phyloP scores from a whole-genome alignment of 192 early-diverging fungal species.

The Geranomyces michiganensis region DNA sequence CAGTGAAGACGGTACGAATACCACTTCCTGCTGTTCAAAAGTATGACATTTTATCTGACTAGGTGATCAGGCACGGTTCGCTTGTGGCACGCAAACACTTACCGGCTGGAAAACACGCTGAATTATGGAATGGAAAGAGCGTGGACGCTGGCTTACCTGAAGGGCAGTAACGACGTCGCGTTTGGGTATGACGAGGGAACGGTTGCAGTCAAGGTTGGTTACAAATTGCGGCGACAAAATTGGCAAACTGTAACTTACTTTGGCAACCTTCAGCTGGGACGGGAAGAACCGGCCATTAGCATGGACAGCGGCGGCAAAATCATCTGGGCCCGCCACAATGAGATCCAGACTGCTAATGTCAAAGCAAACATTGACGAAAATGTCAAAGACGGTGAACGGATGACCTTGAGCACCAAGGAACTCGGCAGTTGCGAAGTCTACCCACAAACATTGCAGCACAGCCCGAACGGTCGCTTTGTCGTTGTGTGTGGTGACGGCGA shows the following conservation, averaged over 20 bases:
- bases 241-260: background rate
- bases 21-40: background rate
- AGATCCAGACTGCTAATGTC: slow-evolving; percentile 94
- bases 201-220: slow-evolving; percentile 79
- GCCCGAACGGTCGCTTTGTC: slow-evolving; percentile 97
- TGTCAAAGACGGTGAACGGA: slow-evolving; percentile 91
- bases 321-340: slow-evolving; percentile 97
- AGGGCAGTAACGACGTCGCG: slow-evolving; percentile 87
- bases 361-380: slow-evolving; percentile 79
- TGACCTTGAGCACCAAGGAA: slow-evolving; percentile 85
- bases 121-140: slow-evolving; percentile 98
- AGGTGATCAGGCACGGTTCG: slow-evolving; percentile 66
- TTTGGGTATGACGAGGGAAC: slow-evolving; percentile 97
- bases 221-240: no score
- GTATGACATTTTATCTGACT: slow-evolving; percentile 5
- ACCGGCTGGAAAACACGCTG: slow-evolving; percentile 92
- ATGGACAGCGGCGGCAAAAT: slow-evolving; percentile 98
- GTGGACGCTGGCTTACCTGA: slow-evolving; percentile 90
- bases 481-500: slow-evolving; percentile 99
- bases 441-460: slow-evolving; percentile 93
- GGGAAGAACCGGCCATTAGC: slow-evolving; percentile 93
- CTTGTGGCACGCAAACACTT: slow-evolving; percentile 97
- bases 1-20: slow-evolving; percentile 79
- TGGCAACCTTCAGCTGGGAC: slow-evolving; percentile 63
- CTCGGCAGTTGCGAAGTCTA: slow-evolving; percentile 98